Percentiles rank a stretch among this genome's conserved stretches.
phyloP scores from a whole-genome alignment of 2,329 filamentous ascomycete species.

The Xylaria sp. region DNA sequence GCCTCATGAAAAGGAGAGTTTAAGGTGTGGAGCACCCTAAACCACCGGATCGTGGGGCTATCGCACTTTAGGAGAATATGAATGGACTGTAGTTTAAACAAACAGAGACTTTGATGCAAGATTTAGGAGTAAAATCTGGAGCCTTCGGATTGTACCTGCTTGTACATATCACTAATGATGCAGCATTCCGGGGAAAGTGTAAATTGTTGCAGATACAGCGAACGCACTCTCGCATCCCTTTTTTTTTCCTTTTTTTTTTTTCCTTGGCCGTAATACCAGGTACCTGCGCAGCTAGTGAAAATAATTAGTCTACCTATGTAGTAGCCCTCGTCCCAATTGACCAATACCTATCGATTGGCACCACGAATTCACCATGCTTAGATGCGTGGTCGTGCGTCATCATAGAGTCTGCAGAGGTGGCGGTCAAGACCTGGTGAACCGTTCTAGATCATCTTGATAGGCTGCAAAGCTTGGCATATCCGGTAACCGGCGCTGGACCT shows the following conservation, averaged over 20 bases:
- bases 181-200: background rate
- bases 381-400: conserved; percentile 21
- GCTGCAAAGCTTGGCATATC: conserved; percentile 24
- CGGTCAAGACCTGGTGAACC: conserved; percentile 21
- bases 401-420: conserved; percentile 7
- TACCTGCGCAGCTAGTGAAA: background rate
- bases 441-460: conserved; percentile 17
- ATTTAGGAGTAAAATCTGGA: conserved; percentile 8
- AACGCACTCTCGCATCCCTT: background rate
- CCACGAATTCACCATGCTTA: conserved; percentile 17
- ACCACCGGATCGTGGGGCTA: conserved; percentile 17
- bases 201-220: conserved; percentile 11
- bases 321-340: conserved; percentile 8
- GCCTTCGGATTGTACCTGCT: background rate
- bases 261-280: background rate
- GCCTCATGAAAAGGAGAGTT: conserved; percentile 12
- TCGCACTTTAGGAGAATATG: conserved; percentile 6
- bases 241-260: background rate
- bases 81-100: conserved; percentile 8
- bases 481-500: conserved; percentile 26
- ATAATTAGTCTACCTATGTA: too few relatives aligned
- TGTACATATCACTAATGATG: background rate
- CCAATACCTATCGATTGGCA: conserved; percentile 27
- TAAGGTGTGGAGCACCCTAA: conserved; percentile 27
- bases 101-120: conserved; percentile 5